Base-by-base conservation (phyloP, 176 grass and related monocot genomes). In the Secale cereale region DNA sequence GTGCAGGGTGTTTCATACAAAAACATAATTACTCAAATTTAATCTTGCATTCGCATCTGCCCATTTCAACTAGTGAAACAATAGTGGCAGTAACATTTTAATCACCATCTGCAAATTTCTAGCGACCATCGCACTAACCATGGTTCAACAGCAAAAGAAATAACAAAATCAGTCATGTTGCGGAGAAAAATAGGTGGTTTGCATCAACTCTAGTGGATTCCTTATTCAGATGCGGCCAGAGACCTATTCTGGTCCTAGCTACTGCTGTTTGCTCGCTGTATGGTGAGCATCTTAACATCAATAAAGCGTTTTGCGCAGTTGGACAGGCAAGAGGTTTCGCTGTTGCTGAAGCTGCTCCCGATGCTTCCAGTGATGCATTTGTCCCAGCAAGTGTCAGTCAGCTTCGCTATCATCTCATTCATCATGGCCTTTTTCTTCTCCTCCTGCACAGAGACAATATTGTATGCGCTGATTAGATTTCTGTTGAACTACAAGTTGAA, bases 351-450 rank as follows among this genome's bases (percentile, higher is more conserved):
- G 92, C 90, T 94, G 68, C 82, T 94, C 33, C 92, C 92, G 1
- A 91, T 78, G 74, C 89, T 92, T 31, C 94, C 87, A 2, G 89
- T 97, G 56, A 97, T 67, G 67, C 94, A 97, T 59, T 92, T 97
- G 70, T 94, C 94, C 94, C 94, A 97, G 87, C 94, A 97, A 37
- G 80, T 70, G 22, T 82, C 75, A 8, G 92, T 94, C n/a, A 97
- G 30, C 79, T 97, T 94, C 3, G 92, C 92, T 26, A 94, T 76
- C 23, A 94, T 32, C 85, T 97, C 90, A 39, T 92, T 94, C 20
- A 65, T 48, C 81, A 91, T 54, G 2, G 92, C 94, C 88, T 92
- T 97, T 46, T 23, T 88, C 48, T 83, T 91, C 83, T 97, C 94
- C 80, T 92, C 90, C 92, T 97, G 82, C 59, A 77, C 36, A 37